Conservation (phyloP, 208 protist species). For the Leishmania martiniquensis region DNA sequence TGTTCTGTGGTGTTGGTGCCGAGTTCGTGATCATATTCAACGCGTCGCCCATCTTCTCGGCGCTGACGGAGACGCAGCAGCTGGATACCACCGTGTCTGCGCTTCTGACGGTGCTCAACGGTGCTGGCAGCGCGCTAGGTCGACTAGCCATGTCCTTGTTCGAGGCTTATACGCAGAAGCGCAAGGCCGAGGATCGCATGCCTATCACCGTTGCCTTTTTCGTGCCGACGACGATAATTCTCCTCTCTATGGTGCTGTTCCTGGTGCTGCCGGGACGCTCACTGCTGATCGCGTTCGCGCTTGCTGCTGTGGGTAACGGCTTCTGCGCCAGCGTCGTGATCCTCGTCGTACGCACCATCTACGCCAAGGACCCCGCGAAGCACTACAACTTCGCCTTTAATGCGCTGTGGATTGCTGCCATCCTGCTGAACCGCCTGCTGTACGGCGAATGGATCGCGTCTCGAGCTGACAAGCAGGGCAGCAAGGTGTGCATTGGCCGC, state of each 20-base stretch:
- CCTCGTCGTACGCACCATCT: conserved; percentile 68
- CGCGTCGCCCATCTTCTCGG: conserved; percentile 48
- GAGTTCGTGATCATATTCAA: conserved; percentile 77
- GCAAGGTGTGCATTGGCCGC: conserved; percentile 33
- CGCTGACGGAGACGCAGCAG: conserved; percentile 30
- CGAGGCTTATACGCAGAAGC: conserved; percentile 52
- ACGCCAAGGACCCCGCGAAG: conserved; percentile 69
- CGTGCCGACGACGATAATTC: conserved; percentile 46
- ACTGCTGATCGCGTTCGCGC: conserved; percentile 42
- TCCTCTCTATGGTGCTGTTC: conserved; percentile 59
- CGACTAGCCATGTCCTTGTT: conserved; percentile 59
- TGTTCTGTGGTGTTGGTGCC: conserved; percentile 54
- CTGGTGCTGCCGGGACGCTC: conserved; percentile 33
- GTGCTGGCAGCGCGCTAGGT: conserved; percentile 63
- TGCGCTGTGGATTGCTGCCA: conserved; percentile 31
- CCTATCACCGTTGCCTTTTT: conserved; percentile 71
- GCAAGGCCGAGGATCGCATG: conserved; percentile 57
- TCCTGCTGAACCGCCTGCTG: conserved; percentile 69
- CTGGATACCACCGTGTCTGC: conserved; percentile 40
- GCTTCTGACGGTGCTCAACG: conserved; percentile 69
- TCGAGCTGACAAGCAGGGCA: conserved; percentile 44
- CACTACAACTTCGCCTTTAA: conserved; percentile 72
- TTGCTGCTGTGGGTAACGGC: conserved; percentile 70
- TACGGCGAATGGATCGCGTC: conserved; percentile 77
- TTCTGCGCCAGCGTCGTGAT: conserved; percentile 48